Base-by-base conservation (phyloP, 2,329 filamentous ascomycete species). In the Triangularia setosa region DNA sequence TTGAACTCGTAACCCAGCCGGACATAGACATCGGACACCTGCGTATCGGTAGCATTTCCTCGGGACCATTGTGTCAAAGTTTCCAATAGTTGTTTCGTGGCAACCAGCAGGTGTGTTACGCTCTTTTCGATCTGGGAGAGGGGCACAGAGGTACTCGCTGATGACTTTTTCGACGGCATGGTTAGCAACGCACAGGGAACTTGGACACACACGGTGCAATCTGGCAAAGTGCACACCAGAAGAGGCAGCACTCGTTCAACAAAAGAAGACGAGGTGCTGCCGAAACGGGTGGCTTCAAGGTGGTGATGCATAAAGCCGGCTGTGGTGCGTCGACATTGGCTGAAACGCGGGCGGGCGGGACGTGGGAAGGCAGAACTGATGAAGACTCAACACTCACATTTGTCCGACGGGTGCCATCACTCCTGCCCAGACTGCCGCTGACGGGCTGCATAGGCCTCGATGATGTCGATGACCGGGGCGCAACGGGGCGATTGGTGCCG, bases 71-170 rank as follows among this genome's bases (percentile, higher is more conserved):
- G 91, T 56, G 95, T 99, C 67, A 99, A 83, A 5, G 94, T 99
- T 80, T 99, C 95, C 67, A 99, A 89, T 2, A 99, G 88, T 78
- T 98, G 93, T 77, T 99, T 99, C 33, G 95, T 99, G 35, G 95
- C 95, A 69, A 99, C 94, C 35, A 99, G 88, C 54, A 99, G 90
- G 76, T 99, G 95, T 11, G 94, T 97, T 69, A 99, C 95, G 76
- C 93, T 97, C 82, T 97, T 98, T 81, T 99, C 95, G 78, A 99
- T 99, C 77, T 97, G 94, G 60, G 94, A 97, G 70, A 99, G 85
- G 71, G 85, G 84, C 73, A 86, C 92, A 83, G 82, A 91, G 3
- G 67, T 88, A 81, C 78, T 87, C 81, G 89, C 66, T 28, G 69
- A 70, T 12, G 71, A 73, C 71, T 73, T 68, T 69, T 68, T 63